Conservation (phyloP, 768 basidiomycete genomes). For the Russula compacta region DNA sequence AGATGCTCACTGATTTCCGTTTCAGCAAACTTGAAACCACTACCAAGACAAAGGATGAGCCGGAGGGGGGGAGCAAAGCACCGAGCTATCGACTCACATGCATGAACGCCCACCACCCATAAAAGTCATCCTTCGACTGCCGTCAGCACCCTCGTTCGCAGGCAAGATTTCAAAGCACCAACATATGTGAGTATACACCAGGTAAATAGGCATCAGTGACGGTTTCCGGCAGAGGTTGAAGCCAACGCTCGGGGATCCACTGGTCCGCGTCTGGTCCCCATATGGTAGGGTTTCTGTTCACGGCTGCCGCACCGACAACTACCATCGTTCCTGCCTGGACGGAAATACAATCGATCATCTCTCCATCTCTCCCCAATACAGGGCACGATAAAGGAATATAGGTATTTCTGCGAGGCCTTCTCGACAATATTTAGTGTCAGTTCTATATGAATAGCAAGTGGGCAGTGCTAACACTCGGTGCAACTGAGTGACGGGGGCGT, state of each 20-base stretch:
- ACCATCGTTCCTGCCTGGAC: constrained; percentile 15
- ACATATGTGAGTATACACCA: constrained; percentile 17
- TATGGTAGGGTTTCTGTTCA: constrained; percentile 16
- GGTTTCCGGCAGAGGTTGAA: constrained; percentile 15
- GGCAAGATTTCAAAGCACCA: neutral
- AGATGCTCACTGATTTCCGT: constrained; percentile 18
- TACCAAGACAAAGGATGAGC: neutral
- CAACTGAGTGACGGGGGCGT: constrained; percentile 15
- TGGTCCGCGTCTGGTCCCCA: constrained; percentile 19
- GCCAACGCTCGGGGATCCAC: constrained; percentile 22
- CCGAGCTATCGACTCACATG: constrained; percentile 21
- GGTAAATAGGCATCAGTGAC: constrained; percentile 20
- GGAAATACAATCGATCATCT: neutral
- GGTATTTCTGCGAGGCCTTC: constrained; percentile 7
- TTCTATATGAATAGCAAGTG: neutral
- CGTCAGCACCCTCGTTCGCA: neutral
- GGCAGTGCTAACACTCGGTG: constrained; percentile 13
- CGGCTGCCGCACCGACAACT: constrained; percentile 5
- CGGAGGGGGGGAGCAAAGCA: neutral
- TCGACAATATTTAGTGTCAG: neutral
- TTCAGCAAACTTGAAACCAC: constrained; percentile 19
- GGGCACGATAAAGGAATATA: constrained; percentile 7
- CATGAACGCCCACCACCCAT: constrained; percentile 26
- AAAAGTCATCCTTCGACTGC: constrained; percentile 25
- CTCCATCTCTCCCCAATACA: constrained; percentile 2